Evolutionary conservation across 2,329 filamentous ascomycete species (phyloP).

Genomic region (Cercospora sojina): DNA sequence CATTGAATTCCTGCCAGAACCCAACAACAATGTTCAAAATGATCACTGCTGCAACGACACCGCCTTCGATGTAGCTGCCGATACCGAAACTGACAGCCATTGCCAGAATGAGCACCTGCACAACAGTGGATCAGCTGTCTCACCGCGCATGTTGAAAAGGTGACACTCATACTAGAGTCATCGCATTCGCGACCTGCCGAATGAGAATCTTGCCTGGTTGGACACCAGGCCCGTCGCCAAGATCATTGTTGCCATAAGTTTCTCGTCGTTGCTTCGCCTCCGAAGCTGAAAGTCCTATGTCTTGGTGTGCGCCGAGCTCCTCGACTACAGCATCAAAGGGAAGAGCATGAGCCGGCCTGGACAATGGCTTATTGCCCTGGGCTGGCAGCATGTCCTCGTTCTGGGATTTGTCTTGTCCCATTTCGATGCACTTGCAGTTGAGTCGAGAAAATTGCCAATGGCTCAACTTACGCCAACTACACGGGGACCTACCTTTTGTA

Average conservation of each 20-base stretch:
- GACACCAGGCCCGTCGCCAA: slow-evolving; percentile 68
- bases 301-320: slow-evolving; percentile 61
- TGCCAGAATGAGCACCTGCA: slow-evolving; percentile 47
- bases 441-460: background rate
- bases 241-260: slow-evolving; percentile 65
- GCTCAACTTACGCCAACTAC: background rate
- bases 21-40: slow-evolving; percentile 47
- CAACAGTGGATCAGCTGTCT: slow-evolving; percentile 14
- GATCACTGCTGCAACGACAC: slow-evolving; percentile 48
- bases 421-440: background rate
- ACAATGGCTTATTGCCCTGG: slow-evolving; percentile 51
- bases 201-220: slow-evolving; percentile 69
- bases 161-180: slow-evolving; percentile 55
- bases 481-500: background rate
- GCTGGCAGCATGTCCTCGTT: background rate
- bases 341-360: slow-evolving; percentile 62
- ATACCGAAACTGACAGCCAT: slow-evolving; percentile 50
- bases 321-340: slow-evolving; percentile 52
- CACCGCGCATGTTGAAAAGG: slow-evolving; percentile 1
- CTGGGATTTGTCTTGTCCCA: background rate
- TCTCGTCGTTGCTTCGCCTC: slow-evolving; percentile 61
- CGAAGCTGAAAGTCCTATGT: slow-evolving; percentile 63
- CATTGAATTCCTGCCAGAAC: slow-evolving; percentile 48
- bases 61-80: slow-evolving; percentile 48
- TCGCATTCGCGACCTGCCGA: slow-evolving; percentile 72